phyloP scores from a whole-genome alignment of 1,284 basidiomycete species.

The Austroboletus novae-zelandiae region DNA sequence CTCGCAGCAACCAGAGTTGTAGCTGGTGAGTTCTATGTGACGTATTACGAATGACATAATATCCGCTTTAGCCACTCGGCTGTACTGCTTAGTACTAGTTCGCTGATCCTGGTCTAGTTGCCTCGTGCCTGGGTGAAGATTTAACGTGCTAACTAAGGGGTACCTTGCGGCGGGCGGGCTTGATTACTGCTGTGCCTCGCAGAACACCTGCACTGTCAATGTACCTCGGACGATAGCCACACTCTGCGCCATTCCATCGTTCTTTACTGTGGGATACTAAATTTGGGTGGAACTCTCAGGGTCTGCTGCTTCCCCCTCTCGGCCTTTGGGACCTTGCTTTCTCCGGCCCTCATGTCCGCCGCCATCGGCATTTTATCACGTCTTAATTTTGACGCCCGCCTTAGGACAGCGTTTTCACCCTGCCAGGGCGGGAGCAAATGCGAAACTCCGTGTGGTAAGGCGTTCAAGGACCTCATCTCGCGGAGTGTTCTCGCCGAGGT shows the following conservation, averaged over 20 bases:
- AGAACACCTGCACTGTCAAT: constrained; percentile 6
- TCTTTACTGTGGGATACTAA: neutral
- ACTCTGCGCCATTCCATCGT: neutral
- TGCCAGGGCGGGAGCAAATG: constrained; percentile 7
- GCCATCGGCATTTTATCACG: neutral
- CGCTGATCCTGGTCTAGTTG: neutral
- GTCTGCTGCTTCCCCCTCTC: neutral
- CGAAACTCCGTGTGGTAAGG: neutral
- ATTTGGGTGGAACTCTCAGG: constrained; percentile 1
- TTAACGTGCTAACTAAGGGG: neutral
- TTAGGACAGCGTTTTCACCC: constrained; percentile 4
- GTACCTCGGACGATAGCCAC: constrained; percentile 9
- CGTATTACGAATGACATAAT: neutral
- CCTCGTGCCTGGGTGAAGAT: constrained; percentile 19
- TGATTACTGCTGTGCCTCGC: constrained; percentile 8
- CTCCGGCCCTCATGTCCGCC: constrained; percentile 11
- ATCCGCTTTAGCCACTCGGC: constrained; percentile 1
- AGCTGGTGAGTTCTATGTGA: constrained; percentile 10
- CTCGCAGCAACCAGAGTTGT: neutral
- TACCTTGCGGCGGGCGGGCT: neutral
- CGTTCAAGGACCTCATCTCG: constrained; percentile 4
- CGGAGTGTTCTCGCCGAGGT: constrained; percentile 10
- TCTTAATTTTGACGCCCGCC: constrained; percentile 9
- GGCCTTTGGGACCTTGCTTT: neutral
- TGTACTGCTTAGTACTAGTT: neutral